Conservation (phyloP, 2,329 filamentous ascomycete genomes). For the Aspergillus neotritici region DNA sequence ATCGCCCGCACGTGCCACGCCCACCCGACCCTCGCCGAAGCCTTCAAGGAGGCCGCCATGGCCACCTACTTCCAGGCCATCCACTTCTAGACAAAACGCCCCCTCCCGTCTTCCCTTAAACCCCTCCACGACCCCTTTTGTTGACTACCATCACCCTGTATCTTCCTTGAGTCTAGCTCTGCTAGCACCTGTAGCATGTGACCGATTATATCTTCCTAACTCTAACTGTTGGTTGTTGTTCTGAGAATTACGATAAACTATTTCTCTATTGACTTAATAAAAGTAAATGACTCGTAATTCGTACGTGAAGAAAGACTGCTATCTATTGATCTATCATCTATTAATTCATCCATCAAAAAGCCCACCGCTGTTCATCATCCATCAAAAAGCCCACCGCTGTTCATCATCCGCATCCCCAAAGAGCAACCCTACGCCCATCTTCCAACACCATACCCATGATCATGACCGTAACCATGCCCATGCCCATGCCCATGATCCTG, state of each 20-base stretch:
- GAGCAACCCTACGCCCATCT: too few relatives aligned
- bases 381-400: too few relatives aligned
- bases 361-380: too few relatives aligned
- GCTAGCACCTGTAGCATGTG: slow-evolving; percentile 38
- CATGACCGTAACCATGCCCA: too few relatives aligned
- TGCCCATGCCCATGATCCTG: too few relatives aligned
- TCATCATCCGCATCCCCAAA: too few relatives aligned
- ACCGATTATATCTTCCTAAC: slow-evolving; percentile 25
- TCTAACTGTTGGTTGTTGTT: slow-evolving; percentile 16
- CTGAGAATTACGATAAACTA: slow-evolving; percentile 11
- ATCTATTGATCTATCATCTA: too few relatives aligned
- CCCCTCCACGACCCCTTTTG: slow-evolving; percentile 19
- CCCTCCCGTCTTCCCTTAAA: slow-evolving; percentile 14
- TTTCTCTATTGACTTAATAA: slow-evolving; percentile 15
- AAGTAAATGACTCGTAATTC: not conserved
- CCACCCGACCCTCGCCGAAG: slow-evolving; percentile 91
- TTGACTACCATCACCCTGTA: slow-evolving; percentile 10
- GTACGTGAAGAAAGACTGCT: not conserved
- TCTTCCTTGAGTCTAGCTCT: slow-evolving; percentile 28
- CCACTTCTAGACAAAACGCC: slow-evolving; percentile 63
- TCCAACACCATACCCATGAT: too few relatives aligned
- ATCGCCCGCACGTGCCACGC: slow-evolving; percentile 93
- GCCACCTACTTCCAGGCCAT: slow-evolving; percentile 92
- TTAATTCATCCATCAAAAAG: too few relatives aligned
- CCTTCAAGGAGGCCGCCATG: slow-evolving; percentile 99